These are phyloP conservation scores for Mycena alexandri DNA, from an alignment of 768 basidiomycete species.

Conservation along the genomic window DNA sequence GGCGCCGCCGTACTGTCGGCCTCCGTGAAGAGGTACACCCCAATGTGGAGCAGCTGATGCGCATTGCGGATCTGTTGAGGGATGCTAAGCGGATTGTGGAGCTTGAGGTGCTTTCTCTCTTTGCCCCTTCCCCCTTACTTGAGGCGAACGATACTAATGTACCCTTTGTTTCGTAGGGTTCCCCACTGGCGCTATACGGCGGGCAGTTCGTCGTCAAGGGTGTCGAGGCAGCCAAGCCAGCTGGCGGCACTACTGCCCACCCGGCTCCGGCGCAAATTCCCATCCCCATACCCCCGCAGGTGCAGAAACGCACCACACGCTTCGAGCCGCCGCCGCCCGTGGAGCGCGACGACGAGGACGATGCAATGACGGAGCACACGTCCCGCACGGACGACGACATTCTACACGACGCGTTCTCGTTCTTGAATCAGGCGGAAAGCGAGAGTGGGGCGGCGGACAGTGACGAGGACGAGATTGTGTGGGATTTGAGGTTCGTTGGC, in stretches of 20 bases:
- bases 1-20: slow-evolving; percentile 20
- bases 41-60: slow-evolving; percentile 96
- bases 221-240: slow-evolving; percentile 37
- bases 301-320: slow-evolving; percentile 34
- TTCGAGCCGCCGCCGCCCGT: slow-evolving; percentile 40
- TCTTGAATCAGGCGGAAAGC: slow-evolving; percentile 55
- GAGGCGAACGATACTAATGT: slow-evolving; percentile 12
- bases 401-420: slow-evolving; percentile 74
- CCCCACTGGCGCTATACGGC: slow-evolving; percentile 54
- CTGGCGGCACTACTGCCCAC: background rate
- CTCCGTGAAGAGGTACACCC: slow-evolving; percentile 71
- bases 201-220: slow-evolving; percentile 51
- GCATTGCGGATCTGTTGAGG: slow-evolving; percentile 85
- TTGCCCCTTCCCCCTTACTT: slow-evolving; percentile 5
- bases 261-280: background rate
- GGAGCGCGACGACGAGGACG: slow-evolving; percentile 57
- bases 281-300: slow-evolving; percentile 37
- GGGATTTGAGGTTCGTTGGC: slow-evolving; percentile 68
- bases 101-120: slow-evolving; percentile 69
- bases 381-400: slow-evolving; percentile 88
- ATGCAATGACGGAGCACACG: slow-evolving; percentile 75
- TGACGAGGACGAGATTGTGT: slow-evolving; percentile 79
- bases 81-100: slow-evolving; percentile 75
- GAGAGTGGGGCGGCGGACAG: slow-evolving; percentile 55
- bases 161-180: slow-evolving; percentile 47